Evolutionary conservation across 192 early-diverging fungal genomes (phyloP).

Genomic region (Mortierella hygrophila): DNA sequence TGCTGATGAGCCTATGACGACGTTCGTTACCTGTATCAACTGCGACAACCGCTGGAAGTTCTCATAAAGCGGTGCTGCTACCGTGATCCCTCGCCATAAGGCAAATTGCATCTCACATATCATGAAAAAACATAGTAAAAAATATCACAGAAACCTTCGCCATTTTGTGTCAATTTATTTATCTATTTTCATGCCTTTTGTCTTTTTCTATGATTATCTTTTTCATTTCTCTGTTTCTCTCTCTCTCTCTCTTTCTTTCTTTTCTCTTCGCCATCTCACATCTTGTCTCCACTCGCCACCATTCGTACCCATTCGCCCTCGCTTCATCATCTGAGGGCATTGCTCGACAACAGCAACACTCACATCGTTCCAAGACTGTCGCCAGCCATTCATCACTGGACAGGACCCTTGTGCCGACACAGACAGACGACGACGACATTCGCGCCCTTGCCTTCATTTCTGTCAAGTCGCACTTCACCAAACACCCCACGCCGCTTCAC

Average conservation of each 20-base stretch:
- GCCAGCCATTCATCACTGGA: neutral
- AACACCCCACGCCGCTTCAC: neutral
- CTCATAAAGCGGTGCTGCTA: conserved; percentile 12
- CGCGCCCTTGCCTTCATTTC: neutral
- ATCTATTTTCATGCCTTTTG: neutral
- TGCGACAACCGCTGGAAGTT: conserved; percentile 93
- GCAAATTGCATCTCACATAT: neutral
- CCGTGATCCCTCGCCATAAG: neutral
- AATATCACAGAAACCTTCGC: neutral
- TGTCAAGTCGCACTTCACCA: neutral
- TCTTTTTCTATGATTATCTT: neutral
- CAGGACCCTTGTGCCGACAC: conserved; percentile 1
- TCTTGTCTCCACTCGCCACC: neutral
- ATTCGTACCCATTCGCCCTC: neutral
- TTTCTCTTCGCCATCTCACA: neutral
- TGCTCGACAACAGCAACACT: neutral
- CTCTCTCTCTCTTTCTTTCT: neutral
- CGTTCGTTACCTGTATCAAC: conserved; percentile 91
- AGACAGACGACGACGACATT: neutral
- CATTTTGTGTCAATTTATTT: neutral
- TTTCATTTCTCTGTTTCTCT: neutral
- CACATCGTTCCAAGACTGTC: neutral
- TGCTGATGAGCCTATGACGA: conserved; percentile 99
- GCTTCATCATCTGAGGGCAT: neutral
- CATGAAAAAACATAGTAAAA: neutral